These are phyloP conservation scores for Phaeotremella fagi DNA, from an alignment of 768 basidiomycete genomes.

Conservation along the genomic window DNA sequence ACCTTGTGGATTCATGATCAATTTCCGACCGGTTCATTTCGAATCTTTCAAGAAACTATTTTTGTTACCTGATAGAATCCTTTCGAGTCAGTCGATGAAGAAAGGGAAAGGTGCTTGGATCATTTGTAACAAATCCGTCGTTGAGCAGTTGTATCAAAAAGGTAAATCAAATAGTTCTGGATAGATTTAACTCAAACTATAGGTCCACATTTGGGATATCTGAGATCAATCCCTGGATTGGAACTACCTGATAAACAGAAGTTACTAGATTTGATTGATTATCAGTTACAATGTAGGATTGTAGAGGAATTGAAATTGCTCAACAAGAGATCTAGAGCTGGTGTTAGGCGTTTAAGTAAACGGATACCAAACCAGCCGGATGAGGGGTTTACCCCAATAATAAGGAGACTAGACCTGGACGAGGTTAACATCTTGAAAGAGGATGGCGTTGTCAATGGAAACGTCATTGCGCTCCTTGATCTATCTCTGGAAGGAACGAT, in stretches of 20 bases:
- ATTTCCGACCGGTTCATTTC: neutral
- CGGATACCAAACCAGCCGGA: neutral
- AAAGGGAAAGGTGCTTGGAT: constrained; percentile 1
- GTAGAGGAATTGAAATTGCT: neutral
- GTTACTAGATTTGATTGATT: neutral
- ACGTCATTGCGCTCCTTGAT: too few species aligned
- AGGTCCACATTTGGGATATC: neutral
- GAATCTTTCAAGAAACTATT: neutral
- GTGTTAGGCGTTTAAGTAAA: neutral
- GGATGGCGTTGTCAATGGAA: too few species aligned
- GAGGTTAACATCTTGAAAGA: too few species aligned
- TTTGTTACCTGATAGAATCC: neutral
- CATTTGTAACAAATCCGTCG: neutral
- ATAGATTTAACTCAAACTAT: neutral
- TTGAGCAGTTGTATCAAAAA: neutral
- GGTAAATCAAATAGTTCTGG: neutral
- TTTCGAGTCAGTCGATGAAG: neutral
- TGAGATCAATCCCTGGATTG: neutral
- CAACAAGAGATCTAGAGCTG: neutral
- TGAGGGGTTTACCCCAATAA: neutral
- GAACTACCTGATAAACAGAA: neutral
- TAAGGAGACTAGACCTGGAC: neutral
- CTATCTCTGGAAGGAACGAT: neutral
- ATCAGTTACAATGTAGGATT: neutral
- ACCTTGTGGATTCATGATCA: constrained; percentile 1